Percentiles rank a stretch among this genome's conserved stretches.
These are phyloP conservation scores for Tetraselmis striata DNA, from an alignment of 139 green algal genomes.

Conservation along the genomic window DNA sequence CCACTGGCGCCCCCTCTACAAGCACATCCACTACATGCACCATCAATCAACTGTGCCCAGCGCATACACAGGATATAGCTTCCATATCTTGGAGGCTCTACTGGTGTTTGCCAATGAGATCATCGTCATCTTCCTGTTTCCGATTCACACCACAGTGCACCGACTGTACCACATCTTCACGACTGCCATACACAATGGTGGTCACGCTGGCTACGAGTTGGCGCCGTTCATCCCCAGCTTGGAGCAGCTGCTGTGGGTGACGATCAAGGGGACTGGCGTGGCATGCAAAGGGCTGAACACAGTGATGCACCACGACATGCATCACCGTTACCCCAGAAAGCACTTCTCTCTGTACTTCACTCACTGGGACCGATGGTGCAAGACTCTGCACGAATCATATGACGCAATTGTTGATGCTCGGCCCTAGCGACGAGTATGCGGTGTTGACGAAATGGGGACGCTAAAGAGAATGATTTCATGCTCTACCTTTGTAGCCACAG, in stretches of 20 bases:
- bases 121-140: constrained; percentile 63
- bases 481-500: too few relatives aligned
- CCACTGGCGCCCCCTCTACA: constrained; percentile 75
- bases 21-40: constrained; percentile 69
- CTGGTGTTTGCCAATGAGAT: constrained; percentile 89
- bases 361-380: constrained; percentile 73
- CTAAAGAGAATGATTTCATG: too few relatives aligned
- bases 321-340: constrained; percentile 60
- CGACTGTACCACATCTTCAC: constrained; percentile 78
- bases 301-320: constrained; percentile 81
- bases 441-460: too few relatives aligned
- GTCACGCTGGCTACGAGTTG: constrained; percentile 81
- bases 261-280: background rate
- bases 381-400: constrained; percentile 66
- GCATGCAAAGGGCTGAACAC: constrained; percentile 60
- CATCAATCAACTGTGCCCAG: constrained; percentile 70
- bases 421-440: too few relatives aligned
- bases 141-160: constrained; percentile 72
- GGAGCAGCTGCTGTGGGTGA: constrained; percentile 21
- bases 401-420: constrained; percentile 10
- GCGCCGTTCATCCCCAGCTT: constrained; percentile 73
- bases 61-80: constrained; percentile 79
- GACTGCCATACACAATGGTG: constrained; percentile 74
- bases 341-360: constrained; percentile 91
- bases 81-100: constrained; percentile 69